phyloP scores from a whole-genome alignment of 2,329 filamentous ascomycete genomes.

The Talaromyces sp. region DNA sequence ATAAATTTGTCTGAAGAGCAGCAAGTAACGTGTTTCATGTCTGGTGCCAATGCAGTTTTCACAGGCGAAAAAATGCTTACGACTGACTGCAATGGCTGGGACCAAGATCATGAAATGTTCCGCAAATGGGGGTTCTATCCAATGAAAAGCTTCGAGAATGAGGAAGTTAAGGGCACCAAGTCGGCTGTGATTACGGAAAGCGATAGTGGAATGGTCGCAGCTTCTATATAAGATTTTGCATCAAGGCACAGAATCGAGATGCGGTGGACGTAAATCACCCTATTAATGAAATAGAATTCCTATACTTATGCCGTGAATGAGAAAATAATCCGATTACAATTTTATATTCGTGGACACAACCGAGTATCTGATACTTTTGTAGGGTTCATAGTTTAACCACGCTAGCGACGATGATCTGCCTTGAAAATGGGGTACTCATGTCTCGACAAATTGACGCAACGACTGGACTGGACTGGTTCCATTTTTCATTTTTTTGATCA shows the following conservation, averaged over 20 bases:
- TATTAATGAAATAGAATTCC: neutral
- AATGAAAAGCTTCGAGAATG: slow-evolving; percentile 60
- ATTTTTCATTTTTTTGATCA: neutral
- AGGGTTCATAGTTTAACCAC: neutral
- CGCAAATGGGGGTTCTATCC: slow-evolving; percentile 75
- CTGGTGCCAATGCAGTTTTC: slow-evolving; percentile 90
- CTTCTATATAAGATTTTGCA: neutral
- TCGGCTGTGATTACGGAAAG: neutral
- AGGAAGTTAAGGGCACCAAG: neutral
- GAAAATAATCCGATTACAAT: neutral
- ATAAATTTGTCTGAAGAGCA: slow-evolving; percentile 84
- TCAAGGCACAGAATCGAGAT: neutral
- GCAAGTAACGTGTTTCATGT: slow-evolving; percentile 84
- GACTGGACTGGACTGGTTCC: neutral
- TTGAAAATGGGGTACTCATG: neutral
- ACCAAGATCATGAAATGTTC: slow-evolving; percentile 82
- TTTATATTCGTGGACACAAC: neutral
- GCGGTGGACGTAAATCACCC: no score
- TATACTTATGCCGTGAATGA: neutral
- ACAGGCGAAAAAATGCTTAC: slow-evolving; percentile 96
- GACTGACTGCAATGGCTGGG: slow-evolving; percentile 86
- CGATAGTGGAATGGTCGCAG: neutral
- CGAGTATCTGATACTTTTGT: neutral
- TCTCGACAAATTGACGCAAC: neutral
- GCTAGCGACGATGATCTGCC: neutral